Conservation (phyloP, 192 early-diverging fungal species). For the Gamsiella multidivaricata region DNA sequence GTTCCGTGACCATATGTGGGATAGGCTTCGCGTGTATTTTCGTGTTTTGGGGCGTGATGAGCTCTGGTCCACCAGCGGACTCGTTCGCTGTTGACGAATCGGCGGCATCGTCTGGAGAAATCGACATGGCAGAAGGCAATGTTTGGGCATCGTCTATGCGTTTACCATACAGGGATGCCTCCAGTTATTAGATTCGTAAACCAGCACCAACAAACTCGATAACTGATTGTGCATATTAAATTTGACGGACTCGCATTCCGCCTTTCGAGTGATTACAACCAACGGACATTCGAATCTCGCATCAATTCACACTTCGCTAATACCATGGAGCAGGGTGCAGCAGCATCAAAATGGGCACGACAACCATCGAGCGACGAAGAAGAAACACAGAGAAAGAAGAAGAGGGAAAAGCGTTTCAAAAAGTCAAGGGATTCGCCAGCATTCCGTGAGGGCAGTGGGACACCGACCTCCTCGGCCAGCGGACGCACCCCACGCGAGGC, state of each 20-base stretch:
- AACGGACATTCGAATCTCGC: too few relatives aligned
- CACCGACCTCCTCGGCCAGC: constrained; percentile 15
- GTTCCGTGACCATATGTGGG: constrained; percentile 18
- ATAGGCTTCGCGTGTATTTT: neutral
- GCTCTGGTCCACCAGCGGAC: neutral
- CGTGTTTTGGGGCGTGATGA: constrained; percentile 6
- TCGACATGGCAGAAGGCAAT: neutral
- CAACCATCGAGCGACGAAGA: constrained; percentile 48
- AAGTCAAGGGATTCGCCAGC: constrained; percentile 33
- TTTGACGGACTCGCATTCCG: too few relatives aligned
- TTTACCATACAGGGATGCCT: too few relatives aligned
- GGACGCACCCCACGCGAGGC: constrained; percentile 5
- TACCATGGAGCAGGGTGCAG: constrained; percentile 20
- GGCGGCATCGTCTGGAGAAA: neutral
- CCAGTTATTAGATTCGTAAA: too few relatives aligned
- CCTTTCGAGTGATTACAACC: too few relatives aligned
- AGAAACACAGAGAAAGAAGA: constrained; percentile 18
- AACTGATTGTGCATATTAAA: too few relatives aligned
- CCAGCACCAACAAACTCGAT: too few relatives aligned
- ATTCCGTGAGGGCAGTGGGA: constrained; percentile 37
- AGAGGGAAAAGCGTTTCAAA: constrained; percentile 40
- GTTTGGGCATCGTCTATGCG: too few relatives aligned
- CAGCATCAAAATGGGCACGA: constrained; percentile 44
- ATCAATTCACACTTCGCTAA: too few relatives aligned
- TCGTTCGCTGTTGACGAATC: neutral